Percentiles rank a stretch among this genome's conserved stretches.
phyloP scores from a whole-genome alignment of 2,329 filamentous ascomycete genomes.

The Beauveria scarabaeidicola region DNA sequence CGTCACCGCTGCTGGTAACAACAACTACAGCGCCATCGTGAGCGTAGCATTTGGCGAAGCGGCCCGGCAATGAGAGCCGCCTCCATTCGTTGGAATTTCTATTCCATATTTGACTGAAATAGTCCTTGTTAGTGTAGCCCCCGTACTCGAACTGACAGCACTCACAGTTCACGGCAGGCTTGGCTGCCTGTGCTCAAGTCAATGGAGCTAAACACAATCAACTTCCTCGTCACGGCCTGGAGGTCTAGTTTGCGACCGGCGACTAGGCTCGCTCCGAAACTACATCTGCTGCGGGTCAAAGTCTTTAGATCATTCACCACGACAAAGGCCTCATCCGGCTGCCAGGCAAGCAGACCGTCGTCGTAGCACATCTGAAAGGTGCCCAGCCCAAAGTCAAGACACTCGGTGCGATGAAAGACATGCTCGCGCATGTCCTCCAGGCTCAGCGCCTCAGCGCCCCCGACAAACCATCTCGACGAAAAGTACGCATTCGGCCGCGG shows the following conservation, averaged over 20 bases:
- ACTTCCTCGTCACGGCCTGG: conserved; percentile 15
- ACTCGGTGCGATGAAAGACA: not conserved
- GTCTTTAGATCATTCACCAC: conserved; percentile 20
- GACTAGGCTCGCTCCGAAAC: conserved; percentile 13
- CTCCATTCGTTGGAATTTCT: not conserved
- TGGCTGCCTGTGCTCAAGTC: not conserved
- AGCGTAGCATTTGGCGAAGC: conserved; percentile 9
- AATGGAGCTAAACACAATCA: conserved; percentile 15
- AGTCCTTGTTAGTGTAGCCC: not conserved
- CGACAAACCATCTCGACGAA: not conserved
- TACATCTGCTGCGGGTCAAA: conserved; percentile 15
- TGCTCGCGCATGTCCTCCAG: not conserved
- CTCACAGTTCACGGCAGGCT: conserved; percentile 7
- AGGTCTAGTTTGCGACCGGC: conserved; percentile 14
- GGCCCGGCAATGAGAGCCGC: not conserved
- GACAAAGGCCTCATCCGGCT: conserved; percentile 14
- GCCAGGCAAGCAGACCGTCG: conserved; percentile 21
- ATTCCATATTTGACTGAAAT: conserved; percentile 7
- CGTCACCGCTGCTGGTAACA: conserved; percentile 1
- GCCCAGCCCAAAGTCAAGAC: conserved; percentile 10
- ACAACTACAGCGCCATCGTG: not conserved
- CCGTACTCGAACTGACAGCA: not conserved
- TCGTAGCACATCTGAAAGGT: conserved; percentile 16
- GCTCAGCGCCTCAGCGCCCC: not conserved
- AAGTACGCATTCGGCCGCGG: not conserved